Evolutionary conservation across 345 rosid species (phyloP), one percentile per base, ranked within the genome.

Genomic region (Hibiscus trionum): DNA sequence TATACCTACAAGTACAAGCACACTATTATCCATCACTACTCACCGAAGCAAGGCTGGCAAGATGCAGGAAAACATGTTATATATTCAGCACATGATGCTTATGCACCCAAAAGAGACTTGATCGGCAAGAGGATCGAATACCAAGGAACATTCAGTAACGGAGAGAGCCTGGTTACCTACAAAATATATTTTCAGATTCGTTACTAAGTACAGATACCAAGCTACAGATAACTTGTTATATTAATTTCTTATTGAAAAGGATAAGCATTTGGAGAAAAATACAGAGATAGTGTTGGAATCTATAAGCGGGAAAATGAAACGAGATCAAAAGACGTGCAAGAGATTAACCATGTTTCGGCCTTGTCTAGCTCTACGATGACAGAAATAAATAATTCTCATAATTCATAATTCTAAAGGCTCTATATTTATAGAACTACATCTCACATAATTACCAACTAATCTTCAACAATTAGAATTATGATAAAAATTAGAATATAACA

Each of bases 81-180:
- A 35, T 35, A 52, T 27, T 52, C 55, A 11, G 47, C 60, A 65
- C 24, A 26, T 47, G 58, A 73, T 31, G 60, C 69, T 66, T 69
- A 71, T 73, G 73, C 44, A 68, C 65, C 73, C 21, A 76, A 76
- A 63, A 26, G 42, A 78, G 15, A 68, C 72, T 16, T 17, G 33
- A 68, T 71, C 35, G 35, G 70, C 10, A 70, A 37, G 76, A 56
- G 42, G 50, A 77, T 62, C 63, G 68, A 42, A 64, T 88, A 92
- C 98, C 96, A 88, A 71, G 94, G 89, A 79, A 90, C 58, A 66
- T 78, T 82, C 78, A 79, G 72, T 47, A 79, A 76, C 0, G 77
- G 69, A 26, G 80, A 84, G 31, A 82, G 61, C 74, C 78, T 44
- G 69, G 82, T 86, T 66, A 84, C 93, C 96, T 93, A 87, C 81